These are phyloP conservation scores for Globisporangium cylindrosporum DNA, from an alignment of 352 stramenopile species.

Conservation along the genomic window DNA sequence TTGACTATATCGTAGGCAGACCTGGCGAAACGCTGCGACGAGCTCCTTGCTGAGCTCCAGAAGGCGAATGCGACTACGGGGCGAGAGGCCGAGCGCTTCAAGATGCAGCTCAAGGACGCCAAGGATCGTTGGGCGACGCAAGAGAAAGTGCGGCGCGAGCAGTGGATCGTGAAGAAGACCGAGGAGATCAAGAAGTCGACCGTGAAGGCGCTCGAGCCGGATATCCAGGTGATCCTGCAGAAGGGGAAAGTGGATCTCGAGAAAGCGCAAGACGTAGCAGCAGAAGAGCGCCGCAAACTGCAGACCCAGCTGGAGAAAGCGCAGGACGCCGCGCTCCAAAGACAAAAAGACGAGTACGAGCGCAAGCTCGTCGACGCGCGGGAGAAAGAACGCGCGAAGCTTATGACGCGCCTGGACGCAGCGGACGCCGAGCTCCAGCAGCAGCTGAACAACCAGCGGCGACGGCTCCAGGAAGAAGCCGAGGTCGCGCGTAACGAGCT, in stretches of 20 bases:
- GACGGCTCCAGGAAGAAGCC: constrained; percentile 68
- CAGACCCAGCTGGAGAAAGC: constrained; percentile 60
- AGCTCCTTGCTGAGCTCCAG: constrained; percentile 65
- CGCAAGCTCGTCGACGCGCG: constrained; percentile 63
- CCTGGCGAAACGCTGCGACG: constrained; percentile 70
- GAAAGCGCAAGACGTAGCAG: constrained; percentile 48
- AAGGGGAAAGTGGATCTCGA: constrained; percentile 74
- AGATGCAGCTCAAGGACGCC: constrained; percentile 74
- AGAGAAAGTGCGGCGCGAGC: constrained; percentile 66
- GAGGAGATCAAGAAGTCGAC: constrained; percentile 87
- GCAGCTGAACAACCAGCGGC: constrained; percentile 65
- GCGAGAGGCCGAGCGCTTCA: constrained; percentile 60
- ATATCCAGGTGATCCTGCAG: constrained; percentile 78
- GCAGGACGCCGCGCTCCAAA: constrained; percentile 42
- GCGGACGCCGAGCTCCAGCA: constrained; percentile 78
- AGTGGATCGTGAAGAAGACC: constrained; percentile 83
- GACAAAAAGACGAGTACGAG: constrained; percentile 69
- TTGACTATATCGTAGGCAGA: constrained; percentile 32
- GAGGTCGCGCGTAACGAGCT: constrained; percentile 62
- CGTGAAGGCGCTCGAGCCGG: constrained; percentile 68
- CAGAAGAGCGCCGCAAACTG: constrained; percentile 56
- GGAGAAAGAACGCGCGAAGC: constrained; percentile 73
- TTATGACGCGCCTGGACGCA: constrained; percentile 67
- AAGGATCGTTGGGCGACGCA: constrained; percentile 69
- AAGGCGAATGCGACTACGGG: constrained; percentile 37